phyloP scores from a whole-genome alignment of 2,329 filamentous ascomycete genomes.

The Huntiella moniliformis region DNA sequence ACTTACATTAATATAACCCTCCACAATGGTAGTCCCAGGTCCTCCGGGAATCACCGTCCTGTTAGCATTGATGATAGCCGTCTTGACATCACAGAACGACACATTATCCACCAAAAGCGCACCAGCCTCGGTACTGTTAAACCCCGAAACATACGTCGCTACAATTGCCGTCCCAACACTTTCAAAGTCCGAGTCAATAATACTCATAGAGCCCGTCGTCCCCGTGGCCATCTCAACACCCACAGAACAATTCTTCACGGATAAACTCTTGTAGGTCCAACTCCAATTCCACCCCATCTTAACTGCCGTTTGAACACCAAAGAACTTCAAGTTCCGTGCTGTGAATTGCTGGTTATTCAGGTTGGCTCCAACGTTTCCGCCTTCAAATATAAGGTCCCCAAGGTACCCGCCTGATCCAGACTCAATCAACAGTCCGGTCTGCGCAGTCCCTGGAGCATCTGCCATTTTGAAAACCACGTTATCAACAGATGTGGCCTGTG shows the following conservation, averaged over 20 bases:
- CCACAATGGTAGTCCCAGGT: constrained; percentile 13
- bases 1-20: constrained; percentile 16
- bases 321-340: constrained; percentile 48
- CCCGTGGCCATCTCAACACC: constrained; percentile 47
- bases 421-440: constrained; percentile 43
- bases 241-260: constrained; percentile 42
- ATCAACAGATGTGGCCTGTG: constrained; percentile 41
- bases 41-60: constrained; percentile 23
- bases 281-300: constrained; percentile 61
- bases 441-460: constrained; percentile 25
- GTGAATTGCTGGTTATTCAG: constrained; percentile 56
- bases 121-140: constrained; percentile 35
- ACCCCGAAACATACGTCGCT: constrained; percentile 23
- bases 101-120: constrained; percentile 31
- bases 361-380: constrained; percentile 39
- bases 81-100: constrained; percentile 18
- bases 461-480: constrained; percentile 38
- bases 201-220: constrained; percentile 53
- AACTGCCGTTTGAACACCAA: constrained; percentile 44
- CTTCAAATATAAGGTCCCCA: constrained; percentile 51
- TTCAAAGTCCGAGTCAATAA: constrained; percentile 54
- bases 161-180: constrained; percentile 8
- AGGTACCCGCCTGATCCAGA: constrained; percentile 48
- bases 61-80: constrained; percentile 22
- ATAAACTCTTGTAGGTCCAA: constrained; percentile 52